Evolutionary conservation across 495 filamentous ascomycete genomes (phyloP), one percentile per base, ranked within the genome.

Genomic region (Penicillium herquei): DNA sequence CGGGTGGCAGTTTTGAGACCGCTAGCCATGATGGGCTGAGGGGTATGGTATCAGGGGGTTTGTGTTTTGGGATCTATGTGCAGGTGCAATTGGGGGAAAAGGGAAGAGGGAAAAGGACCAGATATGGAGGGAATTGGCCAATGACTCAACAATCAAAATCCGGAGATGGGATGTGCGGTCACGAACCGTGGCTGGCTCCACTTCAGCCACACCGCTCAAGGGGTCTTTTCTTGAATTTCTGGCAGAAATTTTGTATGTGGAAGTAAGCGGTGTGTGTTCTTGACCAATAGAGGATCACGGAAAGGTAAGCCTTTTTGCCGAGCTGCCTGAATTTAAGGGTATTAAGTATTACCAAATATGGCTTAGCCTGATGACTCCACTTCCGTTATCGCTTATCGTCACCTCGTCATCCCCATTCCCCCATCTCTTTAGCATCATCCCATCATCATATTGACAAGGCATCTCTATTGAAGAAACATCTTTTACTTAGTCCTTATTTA

Each of bases 1-100:
- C 67, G 87, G 83, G 51, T 72, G 72, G 44, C 79, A 85, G 63
- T 78, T 84, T 68, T 87, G 41, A 73, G 56, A 63, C 65, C 55
- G 56, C 67, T 73, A 63, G 60, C 59, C 70, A 74, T 70, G 61
- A 51, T 73, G 49, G 54, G 49, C 51, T 56, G 40, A 26, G 50
- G 42, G 45, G 39, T 39, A 34, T 31, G 31, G 54, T 39, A 43
- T 49, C 44, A 49, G 39, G 45, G 49, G 18, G 10, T 30, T 16
- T 17, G 12, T 43, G 35, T 30, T 26, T 13, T 16, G 37, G 40
- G 39, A 44, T 48, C 30, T 6, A 39, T 50, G 54, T 45, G 44
- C 34, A 50, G 49, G 44, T 51, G 53, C 51, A 55, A 64, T 59
- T 58, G 58, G 62, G 51, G 31, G 16, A 44, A 42, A 31, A 41